These are phyloP conservation scores for Penicillium angulare DNA, from an alignment of 495 filamentous ascomycete genomes.

Conservation along the genomic window DNA sequence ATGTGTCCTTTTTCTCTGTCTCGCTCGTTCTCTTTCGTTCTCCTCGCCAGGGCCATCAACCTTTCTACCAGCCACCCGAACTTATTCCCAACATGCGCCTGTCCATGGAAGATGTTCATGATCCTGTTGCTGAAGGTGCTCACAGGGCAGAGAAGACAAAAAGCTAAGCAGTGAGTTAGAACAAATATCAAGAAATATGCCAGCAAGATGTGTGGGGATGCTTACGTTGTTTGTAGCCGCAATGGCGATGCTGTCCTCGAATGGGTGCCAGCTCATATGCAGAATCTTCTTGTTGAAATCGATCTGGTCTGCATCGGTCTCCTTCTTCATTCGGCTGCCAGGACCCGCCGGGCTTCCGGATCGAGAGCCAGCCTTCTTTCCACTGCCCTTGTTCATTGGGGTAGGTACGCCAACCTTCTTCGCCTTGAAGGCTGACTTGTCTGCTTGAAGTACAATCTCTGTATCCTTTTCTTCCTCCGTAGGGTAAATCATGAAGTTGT, in stretches of 20 bases:
- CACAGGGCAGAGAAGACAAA: constrained; percentile 99
- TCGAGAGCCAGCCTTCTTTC: constrained; percentile 80
- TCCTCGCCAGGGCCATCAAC: constrained; percentile 12
- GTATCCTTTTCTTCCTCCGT: constrained; percentile 94
- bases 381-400: constrained; percentile 84
- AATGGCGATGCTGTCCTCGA: constrained; percentile 99
- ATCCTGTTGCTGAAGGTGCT: constrained; percentile 20
- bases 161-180: constrained; percentile 48
- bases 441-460: constrained; percentile 94
- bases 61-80: constrained; percentile 17
- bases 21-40: not conserved
- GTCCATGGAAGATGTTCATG: constrained; percentile 28
- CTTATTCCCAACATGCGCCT: constrained; percentile 26
- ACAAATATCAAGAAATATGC: not conserved
- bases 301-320: constrained; percentile 98
- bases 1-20: not conserved
- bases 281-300: constrained; percentile 99
- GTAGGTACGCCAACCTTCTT: constrained; percentile 99
- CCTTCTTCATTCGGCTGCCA: constrained; percentile 94
- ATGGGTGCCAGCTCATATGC: constrained; percentile 99
- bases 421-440: constrained; percentile 98
- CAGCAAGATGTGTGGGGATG: constrained; percentile 18
- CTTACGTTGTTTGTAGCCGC: constrained; percentile 98
- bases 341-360: constrained; percentile 89
- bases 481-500: constrained; percentile 99